Base-by-base conservation (phyloP, 2,329 filamentous ascomycete species). In the Escovopsis sp. region DNA sequence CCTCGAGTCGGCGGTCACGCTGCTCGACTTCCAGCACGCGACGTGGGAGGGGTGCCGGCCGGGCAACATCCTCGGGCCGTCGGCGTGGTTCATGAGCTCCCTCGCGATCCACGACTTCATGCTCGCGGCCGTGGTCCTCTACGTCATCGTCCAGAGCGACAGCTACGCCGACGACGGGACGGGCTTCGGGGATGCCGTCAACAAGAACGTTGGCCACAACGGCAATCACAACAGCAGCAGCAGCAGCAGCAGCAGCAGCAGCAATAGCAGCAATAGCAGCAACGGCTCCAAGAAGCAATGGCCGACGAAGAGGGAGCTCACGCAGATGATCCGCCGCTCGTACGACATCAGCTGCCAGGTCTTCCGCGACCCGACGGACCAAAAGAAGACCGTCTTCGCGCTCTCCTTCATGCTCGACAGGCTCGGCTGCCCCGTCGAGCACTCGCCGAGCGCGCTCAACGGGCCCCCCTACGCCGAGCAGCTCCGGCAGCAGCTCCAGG, bases 61-160 rank as follows among this genome's bases (percentile, higher is more conserved):
- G 0, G 71, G 71, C 1, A 67, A 66, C 5, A 55, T 69, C 18
- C 52, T 79, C 12, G 56, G 60, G 40, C 55, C 60, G 21, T 62
- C 68, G 27, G 61, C 63, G 5, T 76, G 71, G 66, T 74, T 76
- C 43, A 49, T 75, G 15, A 67, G 65, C 3, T 68, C 68, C 1
- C 53, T 78, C 4, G 63, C 66, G 10, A 62, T 71, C 35, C 70
- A 76, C 34, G 73, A 79, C 46, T 78, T 72, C 34, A 54, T 79
- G 35, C 60, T 78, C 3, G 72, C 72, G 0, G 65, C 68, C 36
- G 72, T 74, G 63, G 62, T 78, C 12, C 46, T 79, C 4, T 76
- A 70, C 41, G 53, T 78, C 14, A 53, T 65, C 14, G 47, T 65
- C 17, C 61, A 63, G 41, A 63, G 60, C 45, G 55, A 60, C 15